Evolutionary conservation across 1,284 basidiomycete species (phyloP), one percentile per base, ranked within the genome.

Genomic region (Ganoderma sp.): DNA sequence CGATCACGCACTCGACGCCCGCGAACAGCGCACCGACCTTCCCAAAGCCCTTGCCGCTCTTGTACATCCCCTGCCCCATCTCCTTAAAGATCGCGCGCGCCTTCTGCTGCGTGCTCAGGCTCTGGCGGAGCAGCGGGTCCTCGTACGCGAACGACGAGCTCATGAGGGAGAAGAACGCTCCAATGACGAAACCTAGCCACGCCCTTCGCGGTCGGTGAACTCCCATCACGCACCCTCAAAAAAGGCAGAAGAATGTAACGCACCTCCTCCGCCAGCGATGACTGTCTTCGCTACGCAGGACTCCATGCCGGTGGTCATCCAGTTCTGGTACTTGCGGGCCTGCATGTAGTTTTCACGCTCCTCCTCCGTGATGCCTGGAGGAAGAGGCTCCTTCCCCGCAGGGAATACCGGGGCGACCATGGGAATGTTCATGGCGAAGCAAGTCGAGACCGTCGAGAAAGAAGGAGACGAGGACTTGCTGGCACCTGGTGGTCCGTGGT

Each of bases 91-190:
- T 90, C 74, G 92, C 90, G 59, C 88, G 85, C 0, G 96, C 93
- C 77, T 97, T 95, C 78, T 95, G 91, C 39, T 85, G 85, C 57
- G 86, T 88, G 70, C 81, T 88, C 81, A 91, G 77, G 17, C 87
- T 82, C 67, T 87, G 85, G 61, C 94, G 88, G 48, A 94, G 85
- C 61, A 95, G 82, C 7, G 97, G 97, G 79, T 99, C 97, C 79
- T 99, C 97, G 76, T 98, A 96, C 34, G 93, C 92, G 78, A 99
- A 97, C 41, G 95, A 96, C 15, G 96, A 86, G 56, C 94, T 95
- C 96, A 99, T 97, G 70, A 99, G 86, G 1, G 95, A 95, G 83
- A 99, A 96, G 84, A 99, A 97, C 39, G 92, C 97, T 71, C 97
- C 98, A 61, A 99, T 86, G 14, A 87, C 96, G 76, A 99, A 91